Conservation (phyloP, 805 yeast species). For the Zygosaccharomyces pseudorouxii region DNA sequence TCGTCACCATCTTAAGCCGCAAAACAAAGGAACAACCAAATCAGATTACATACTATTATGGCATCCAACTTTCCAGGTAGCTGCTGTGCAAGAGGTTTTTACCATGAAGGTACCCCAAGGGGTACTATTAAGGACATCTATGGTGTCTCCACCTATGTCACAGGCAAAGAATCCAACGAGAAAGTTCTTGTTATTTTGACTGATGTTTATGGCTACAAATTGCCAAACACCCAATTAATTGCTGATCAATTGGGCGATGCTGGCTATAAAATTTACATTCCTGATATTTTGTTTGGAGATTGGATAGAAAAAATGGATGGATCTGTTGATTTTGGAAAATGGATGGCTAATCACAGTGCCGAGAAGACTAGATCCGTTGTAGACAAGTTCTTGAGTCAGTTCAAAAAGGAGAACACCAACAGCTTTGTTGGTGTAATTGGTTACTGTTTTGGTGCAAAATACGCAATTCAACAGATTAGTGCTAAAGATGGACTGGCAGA, state of each 20-base stretch:
- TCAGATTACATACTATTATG: conserved; percentile 23
- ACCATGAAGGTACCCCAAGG: conserved; percentile 48
- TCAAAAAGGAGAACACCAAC: conserved; percentile 44
- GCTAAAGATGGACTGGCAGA: conserved; percentile 39
- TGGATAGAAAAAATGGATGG: conserved; percentile 35
- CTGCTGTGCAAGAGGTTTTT: conserved; percentile 42
- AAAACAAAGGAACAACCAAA: no score
- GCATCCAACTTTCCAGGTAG: conserved; percentile 51
- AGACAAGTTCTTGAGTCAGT: conserved; percentile 41
- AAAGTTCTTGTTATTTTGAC: conserved; percentile 58
- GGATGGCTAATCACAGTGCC: conserved; percentile 52
- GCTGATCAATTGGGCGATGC: conserved; percentile 61
- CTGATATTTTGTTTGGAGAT: conserved; percentile 64
- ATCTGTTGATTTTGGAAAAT: conserved; percentile 34
- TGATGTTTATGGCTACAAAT: conserved; percentile 63
- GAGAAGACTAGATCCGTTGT: conserved; percentile 48
- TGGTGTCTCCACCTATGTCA: conserved; percentile 44
- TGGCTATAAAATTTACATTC: conserved; percentile 65
- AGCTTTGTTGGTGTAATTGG: conserved; percentile 59
- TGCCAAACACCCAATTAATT: conserved; percentile 52
- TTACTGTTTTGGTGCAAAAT: conserved; percentile 83
- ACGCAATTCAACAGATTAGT: conserved; percentile 47
- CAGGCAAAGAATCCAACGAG: conserved; percentile 42
- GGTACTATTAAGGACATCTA: conserved; percentile 42
- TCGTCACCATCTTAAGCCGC: no score